Evolutionary conservation across 345 rosid species (phyloP).

Genomic region (Heritiera littoralis): DNA sequence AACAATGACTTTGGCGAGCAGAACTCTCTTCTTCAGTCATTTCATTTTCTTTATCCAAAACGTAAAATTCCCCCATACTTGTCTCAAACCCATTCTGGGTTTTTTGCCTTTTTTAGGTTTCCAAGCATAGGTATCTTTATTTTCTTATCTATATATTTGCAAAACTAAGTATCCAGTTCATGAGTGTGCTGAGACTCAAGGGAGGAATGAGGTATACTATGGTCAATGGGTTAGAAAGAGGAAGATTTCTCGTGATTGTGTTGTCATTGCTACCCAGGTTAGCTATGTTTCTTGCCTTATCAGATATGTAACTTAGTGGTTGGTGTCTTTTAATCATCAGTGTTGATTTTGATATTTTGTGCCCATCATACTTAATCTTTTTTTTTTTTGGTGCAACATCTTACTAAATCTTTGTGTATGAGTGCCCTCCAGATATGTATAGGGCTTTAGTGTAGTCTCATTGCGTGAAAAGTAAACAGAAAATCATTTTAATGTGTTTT

Average conservation of each 20-base stretch:
- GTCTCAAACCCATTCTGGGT: not conserved
- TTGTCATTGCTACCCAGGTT: constrained; percentile 59
- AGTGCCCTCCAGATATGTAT: not conserved
- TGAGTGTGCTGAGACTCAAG: constrained; percentile 58
- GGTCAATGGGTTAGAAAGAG: constrained; percentile 56
- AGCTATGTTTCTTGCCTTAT: not conserved
- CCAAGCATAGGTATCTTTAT: not conserved
- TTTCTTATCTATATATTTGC: not conserved
- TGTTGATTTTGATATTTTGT: not conserved
- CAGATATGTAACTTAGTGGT: not conserved
- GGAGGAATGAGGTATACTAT: constrained; percentile 59
- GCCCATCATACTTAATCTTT: not conserved
- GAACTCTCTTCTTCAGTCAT: constrained; percentile 47
- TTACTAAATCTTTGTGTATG: not conserved
- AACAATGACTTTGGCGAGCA: constrained; percentile 67
- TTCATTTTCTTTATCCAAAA: constrained; percentile 54
- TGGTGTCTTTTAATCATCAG: not conserved
- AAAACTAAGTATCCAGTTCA: constrained; percentile 61
- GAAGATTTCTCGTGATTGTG: constrained; percentile 46
- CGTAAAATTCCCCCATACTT: constrained; percentile 26
- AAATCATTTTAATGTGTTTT: not conserved
- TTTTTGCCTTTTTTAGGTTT: not conserved
- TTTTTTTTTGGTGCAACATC: too few species aligned
- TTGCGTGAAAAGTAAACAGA: not conserved
- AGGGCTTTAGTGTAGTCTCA: not conserved